phyloP scores from a whole-genome alignment of 1,284 basidiomycete species.

The Ustilago tritici region DNA sequence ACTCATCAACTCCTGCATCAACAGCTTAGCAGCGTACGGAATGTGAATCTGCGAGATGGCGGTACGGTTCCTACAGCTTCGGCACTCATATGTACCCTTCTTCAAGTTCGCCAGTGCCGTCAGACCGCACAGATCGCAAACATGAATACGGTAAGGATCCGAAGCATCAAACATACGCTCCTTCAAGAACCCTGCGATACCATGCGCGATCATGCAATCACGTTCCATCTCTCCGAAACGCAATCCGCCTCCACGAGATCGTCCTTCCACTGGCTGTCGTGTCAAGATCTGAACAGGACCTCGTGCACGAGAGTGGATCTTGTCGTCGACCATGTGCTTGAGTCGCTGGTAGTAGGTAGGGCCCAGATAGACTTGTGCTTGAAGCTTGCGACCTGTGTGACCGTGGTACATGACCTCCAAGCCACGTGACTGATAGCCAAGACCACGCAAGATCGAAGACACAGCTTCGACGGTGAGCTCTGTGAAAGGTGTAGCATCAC shows the following conservation, averaged over 20 bases:
- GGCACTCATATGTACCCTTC: conserved; percentile 67
- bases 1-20: conserved; percentile 81
- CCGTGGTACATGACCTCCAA: conserved; percentile 99
- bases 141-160: conserved; percentile 67
- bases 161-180: conserved; percentile 69
- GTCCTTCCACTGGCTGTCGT: conserved; percentile 98
- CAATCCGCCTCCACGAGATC: conserved; percentile 96
- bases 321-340: conserved; percentile 99
- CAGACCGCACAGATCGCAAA: conserved; percentile 68
- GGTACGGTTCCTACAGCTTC: conserved; percentile 67
- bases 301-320: conserved; percentile 96
- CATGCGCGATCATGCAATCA: conserved; percentile 99
- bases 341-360: conserved; percentile 99
- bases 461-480: conserved; percentile 93
- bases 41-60: conserved; percentile 70
- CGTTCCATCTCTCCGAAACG: conserved; percentile 99
- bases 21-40: conserved; percentile 76
- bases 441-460: conserved; percentile 59
- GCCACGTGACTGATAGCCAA: conserved; percentile 81
- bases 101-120: conserved; percentile 68
- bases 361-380: conserved; percentile 97
- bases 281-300: conserved; percentile 98
- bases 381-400: conserved; percentile 94
- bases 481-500: conserved; percentile 98
- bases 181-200: conserved; percentile 91